Evolutionary conservation across 306 rosid species (phyloP).

Genomic region (Prosopis cineraria): DNA sequence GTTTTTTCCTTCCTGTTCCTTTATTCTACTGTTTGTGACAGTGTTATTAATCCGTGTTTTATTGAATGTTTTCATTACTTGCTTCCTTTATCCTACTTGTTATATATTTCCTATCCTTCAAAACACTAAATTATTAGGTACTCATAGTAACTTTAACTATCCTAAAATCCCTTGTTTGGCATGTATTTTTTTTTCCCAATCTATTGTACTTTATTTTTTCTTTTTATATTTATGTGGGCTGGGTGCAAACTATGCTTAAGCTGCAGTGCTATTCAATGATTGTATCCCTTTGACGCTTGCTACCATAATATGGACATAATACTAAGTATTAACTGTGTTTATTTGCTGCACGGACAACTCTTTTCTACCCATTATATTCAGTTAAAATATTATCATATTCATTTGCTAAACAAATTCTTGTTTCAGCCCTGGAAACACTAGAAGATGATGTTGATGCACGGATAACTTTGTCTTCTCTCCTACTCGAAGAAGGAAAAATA

Average conservation of each 20-base stretch:
- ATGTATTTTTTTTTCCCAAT: neutral
- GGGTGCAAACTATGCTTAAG: neutral
- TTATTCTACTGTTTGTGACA: neutral
- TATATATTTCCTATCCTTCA: neutral
- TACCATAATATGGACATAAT: neutral
- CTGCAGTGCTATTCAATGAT: neutral
- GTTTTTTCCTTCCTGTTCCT: neutral
- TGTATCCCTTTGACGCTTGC: constrained; percentile 17
- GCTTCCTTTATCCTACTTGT: neutral
- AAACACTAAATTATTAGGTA: too few relatives aligned
- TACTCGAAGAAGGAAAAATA: constrained; percentile 74
- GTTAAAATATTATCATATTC: constrained; percentile 19
- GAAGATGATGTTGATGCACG: constrained; percentile 73
- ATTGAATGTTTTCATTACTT: neutral
- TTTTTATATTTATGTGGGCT: neutral
- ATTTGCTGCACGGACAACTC: constrained; percentile 13
- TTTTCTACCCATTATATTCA: neutral
- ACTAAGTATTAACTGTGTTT: neutral
- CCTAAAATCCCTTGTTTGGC: neutral
- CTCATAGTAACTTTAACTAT: too few relatives aligned
- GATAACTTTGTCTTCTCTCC: constrained; percentile 78
- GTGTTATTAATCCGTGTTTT: neutral
- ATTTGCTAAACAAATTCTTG: constrained; percentile 34
- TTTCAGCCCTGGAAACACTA: constrained; percentile 66
- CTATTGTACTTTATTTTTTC: neutral